A percentile compares a stretch with the other conserved stretches of the same genome.
These are phyloP conservation scores for Cladobotryum mycophilum DNA, from an alignment of 2,329 filamentous ascomycete genomes.

Conservation along the genomic window DNA sequence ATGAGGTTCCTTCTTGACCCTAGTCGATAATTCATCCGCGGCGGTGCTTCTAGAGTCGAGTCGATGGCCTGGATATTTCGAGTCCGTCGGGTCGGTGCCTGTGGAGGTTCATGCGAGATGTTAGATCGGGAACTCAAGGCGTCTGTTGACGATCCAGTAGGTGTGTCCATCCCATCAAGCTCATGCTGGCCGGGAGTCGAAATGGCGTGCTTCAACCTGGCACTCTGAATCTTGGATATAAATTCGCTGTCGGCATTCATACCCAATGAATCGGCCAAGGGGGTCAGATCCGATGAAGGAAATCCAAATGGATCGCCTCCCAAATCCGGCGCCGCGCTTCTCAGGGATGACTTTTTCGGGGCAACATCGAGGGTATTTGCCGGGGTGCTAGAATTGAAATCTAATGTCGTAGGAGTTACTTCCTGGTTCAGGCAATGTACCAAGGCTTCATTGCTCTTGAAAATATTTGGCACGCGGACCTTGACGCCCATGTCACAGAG, in stretches of 20 bases:
- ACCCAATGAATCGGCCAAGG: conserved; percentile 33
- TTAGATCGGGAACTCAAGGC: conserved; percentile 17
- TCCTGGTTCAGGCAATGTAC: conserved; percentile 42
- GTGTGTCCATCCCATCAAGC: conserved; percentile 59
- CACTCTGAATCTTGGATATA: conserved; percentile 49
- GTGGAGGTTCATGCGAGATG: conserved; percentile 39
- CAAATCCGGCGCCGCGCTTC: conserved; percentile 32
- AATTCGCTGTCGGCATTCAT: conserved; percentile 48
- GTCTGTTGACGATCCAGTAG: conserved; percentile 28
- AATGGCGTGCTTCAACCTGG: conserved; percentile 39
- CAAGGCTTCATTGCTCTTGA: conserved; percentile 60
- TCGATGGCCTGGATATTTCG: conserved; percentile 49
- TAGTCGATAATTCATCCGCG: conserved; percentile 56
- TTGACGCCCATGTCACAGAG: conserved; percentile 83
- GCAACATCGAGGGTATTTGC: conserved; percentile 31
- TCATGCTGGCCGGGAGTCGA: conserved; percentile 32
- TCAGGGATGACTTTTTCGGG: conserved; percentile 35
- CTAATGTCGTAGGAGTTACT: conserved; percentile 18
- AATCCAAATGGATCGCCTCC: conserved; percentile 46
- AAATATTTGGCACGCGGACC: conserved; percentile 78
- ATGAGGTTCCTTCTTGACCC: conserved; percentile 37
- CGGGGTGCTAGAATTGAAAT: conserved; percentile 31
- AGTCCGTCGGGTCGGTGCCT: conserved; percentile 47
- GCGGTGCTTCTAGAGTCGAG: conserved; percentile 49
- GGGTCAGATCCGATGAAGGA: conserved; percentile 33